A percentile compares a stretch with the other conserved stretches of the same genome.
Conservation (phyloP, 2,329 filamentous ascomycete genomes). For the Camillea tinctor region DNA sequence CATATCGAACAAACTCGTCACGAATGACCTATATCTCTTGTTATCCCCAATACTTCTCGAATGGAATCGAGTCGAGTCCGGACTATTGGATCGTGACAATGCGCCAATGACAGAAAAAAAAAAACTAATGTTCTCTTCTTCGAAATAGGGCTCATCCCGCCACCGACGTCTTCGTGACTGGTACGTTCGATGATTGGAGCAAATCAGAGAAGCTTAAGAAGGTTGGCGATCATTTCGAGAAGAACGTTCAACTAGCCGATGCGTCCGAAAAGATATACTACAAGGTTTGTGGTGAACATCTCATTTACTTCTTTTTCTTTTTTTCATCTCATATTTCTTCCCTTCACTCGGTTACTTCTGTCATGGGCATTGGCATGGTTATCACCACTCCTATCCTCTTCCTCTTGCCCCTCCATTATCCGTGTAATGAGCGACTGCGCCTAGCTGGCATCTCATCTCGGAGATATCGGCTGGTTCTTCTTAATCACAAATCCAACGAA, state of each 20-base stretch:
- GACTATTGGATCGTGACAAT: not conserved
- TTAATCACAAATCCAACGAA: too few species aligned
- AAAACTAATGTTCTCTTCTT: constrained; percentile 6
- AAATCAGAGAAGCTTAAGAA: constrained; percentile 83
- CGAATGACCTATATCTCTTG: not conserved
- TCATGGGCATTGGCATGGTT: not conserved
- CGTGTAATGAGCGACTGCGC: not conserved
- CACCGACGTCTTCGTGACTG: constrained; percentile 88
- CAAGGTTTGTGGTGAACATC: constrained; percentile 66
- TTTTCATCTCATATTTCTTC: constrained; percentile 12
- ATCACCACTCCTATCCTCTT: too few species aligned
- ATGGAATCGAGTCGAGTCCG: not conserved
- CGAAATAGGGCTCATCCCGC: constrained; percentile 74
- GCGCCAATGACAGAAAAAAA: not conserved
- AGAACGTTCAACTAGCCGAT: constrained; percentile 71
- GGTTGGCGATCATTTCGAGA: constrained; percentile 70
- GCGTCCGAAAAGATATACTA: constrained; percentile 76
- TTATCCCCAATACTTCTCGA: not conserved
- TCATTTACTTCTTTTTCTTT: constrained; percentile 9
- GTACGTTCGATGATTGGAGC: constrained; percentile 92
- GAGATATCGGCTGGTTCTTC: constrained; percentile 5
- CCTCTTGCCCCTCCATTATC: not conserved
- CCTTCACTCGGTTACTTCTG: not conserved
- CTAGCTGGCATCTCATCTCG: constrained; percentile 6
- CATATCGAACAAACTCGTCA: not conserved